Conservation (phyloP, 768 basidiomycete genomes). For the Pleurotus salmoneostramineus region DNA sequence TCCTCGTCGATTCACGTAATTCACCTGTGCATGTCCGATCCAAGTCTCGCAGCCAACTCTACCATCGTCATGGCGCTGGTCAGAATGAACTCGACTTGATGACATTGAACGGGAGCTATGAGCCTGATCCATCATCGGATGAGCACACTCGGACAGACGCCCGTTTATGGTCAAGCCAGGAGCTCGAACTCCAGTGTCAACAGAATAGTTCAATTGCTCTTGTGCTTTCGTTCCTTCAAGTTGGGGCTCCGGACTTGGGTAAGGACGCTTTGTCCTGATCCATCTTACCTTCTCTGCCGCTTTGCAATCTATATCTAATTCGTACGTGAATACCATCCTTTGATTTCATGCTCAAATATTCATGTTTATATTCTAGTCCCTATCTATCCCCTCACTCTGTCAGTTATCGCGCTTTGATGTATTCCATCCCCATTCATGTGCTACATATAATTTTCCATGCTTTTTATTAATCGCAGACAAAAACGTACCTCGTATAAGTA, state of each 20-base stretch:
- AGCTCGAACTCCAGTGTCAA: conserved; percentile 78
- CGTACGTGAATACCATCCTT: background rate
- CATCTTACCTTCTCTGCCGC: background rate
- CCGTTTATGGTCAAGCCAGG: conserved; percentile 73
- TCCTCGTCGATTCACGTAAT: conserved; percentile 15
- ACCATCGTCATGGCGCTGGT: conserved; percentile 60
- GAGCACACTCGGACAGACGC: conserved; percentile 34
- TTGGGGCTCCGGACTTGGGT: conserved; percentile 34
- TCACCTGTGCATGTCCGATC: conserved; percentile 46
- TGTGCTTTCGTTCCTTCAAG: conserved; percentile 63
- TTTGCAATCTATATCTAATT: background rate
- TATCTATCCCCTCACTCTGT: background rate
- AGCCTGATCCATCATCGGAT: conserved; percentile 23
- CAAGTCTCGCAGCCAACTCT: conserved; percentile 68
- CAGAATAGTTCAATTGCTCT: conserved; percentile 87
- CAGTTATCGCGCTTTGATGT: conserved; percentile 5
- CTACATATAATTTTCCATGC: background rate
- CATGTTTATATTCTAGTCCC: background rate
- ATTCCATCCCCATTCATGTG: background rate
- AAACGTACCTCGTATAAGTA: background rate
- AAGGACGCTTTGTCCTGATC: background rate
- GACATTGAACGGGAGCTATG: conserved; percentile 21
- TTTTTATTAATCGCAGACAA: background rate
- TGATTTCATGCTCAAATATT: background rate
- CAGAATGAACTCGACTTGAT: conserved; percentile 52